Conservation (phyloP, 1,284 basidiomycete species). For the Rhodotorula sp. region DNA sequence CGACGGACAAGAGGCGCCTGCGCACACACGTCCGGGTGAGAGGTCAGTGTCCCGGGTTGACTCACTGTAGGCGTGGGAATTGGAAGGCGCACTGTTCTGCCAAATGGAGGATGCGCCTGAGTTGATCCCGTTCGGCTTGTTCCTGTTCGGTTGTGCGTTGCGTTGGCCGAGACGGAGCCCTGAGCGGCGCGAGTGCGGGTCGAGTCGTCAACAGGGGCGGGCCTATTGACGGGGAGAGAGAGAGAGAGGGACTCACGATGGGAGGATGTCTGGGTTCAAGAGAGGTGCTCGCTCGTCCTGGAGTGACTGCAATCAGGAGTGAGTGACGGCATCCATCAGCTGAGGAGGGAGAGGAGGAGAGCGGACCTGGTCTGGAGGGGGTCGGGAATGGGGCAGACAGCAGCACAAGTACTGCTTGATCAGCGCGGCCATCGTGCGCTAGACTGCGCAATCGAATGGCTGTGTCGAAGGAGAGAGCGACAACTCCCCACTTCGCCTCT, state of each 20-base stretch:
- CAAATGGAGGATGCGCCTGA: not conserved
- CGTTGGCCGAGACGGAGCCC: not conserved
- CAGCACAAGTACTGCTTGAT: constrained; percentile 20
- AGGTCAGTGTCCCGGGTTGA: too few relatives aligned
- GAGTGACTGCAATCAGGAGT: not conserved
- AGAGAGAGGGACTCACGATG: not conserved
- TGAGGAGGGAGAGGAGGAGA: not conserved
- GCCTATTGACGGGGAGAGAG: not conserved
- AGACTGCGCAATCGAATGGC: not conserved
- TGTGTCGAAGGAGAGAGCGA: not conserved
- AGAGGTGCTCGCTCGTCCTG: constrained; percentile 14
- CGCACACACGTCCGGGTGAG: too few relatives aligned
- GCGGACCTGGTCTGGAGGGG: not conserved
- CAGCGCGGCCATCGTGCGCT: constrained; percentile 1
- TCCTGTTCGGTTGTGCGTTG: not conserved
- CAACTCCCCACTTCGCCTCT: not conserved
- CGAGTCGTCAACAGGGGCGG: not conserved
- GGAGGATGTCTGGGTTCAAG: constrained; percentile 33
- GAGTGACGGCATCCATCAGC: not conserved
- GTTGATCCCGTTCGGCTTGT: not conserved
- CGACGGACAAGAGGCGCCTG: constrained; percentile 30
- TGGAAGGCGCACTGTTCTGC: not conserved
- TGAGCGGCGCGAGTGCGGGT: not conserved
- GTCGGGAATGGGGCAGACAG: constrained; percentile 1
- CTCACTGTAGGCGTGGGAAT: not conserved